Evolutionary conservation across 768 basidiomycete species (phyloP).

Genomic region (Trichaptum fuscoviolaceum): DNA sequence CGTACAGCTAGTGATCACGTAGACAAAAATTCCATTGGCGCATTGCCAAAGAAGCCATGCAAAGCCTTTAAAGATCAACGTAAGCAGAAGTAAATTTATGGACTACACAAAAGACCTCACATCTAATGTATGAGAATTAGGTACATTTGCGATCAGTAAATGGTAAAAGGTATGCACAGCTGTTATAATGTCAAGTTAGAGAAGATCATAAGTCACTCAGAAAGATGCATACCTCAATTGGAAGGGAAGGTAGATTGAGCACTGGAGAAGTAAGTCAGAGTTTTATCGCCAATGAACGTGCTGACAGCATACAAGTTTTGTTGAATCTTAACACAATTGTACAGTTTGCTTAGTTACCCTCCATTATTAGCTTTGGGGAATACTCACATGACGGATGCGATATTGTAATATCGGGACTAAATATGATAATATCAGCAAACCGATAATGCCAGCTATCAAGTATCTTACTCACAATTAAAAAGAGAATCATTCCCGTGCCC

Average conservation of each 20-base stretch:
- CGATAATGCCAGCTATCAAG: not conserved
- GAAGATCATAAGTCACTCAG: too few species aligned
- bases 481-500: not conserved
- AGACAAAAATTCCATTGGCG: not conserved
- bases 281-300: too few species aligned
- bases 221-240: not conserved
- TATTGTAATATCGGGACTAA: not conserved
- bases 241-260: not conserved
- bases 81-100: not conserved
- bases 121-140: not conserved
- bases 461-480: not conserved
- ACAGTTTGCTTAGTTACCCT: not conserved
- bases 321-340: not conserved
- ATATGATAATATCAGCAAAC: not conserved
- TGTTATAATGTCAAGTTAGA: not conserved
- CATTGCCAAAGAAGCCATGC: not conserved
- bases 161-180: not conserved
- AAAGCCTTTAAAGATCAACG: not conserved
- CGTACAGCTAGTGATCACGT: not conserved
- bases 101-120: not conserved
- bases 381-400: not conserved
- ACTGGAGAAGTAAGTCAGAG: not conserved
- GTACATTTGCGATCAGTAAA: not conserved
- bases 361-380: too few species aligned
- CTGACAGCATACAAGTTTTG: not conserved